Percentiles rank a stretch among this genome's conserved stretches.
Evolutionary conservation across 1,284 basidiomycete genomes (phyloP).

Genomic region (Pseudozyma thailandica): DNA sequence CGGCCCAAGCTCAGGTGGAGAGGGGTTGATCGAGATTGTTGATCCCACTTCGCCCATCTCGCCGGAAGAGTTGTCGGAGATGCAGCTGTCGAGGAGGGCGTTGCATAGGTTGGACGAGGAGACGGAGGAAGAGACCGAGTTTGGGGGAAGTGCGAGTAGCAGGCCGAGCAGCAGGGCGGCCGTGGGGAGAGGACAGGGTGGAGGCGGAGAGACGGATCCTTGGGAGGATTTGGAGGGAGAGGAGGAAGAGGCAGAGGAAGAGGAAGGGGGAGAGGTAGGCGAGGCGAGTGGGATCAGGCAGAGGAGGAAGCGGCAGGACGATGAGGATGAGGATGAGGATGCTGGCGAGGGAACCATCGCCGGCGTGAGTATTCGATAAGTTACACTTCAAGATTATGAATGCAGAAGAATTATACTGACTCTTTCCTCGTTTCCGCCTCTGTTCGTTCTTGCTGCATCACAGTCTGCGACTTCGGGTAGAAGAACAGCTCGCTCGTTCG

Average conservation of each 20-base stretch:
- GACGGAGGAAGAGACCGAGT: conserved; percentile 63
- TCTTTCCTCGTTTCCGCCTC: too few relatives aligned
- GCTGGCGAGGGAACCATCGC: conserved; percentile 28
- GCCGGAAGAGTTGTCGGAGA: conserved; percentile 31
- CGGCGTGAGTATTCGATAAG: conserved; percentile 29
- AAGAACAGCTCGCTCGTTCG: conserved; percentile 35
- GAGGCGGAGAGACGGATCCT: conserved; percentile 27
- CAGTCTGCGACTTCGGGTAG: conserved; percentile 35
- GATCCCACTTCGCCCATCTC: conserved; percentile 38
- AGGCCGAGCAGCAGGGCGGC: conserved; percentile 2
- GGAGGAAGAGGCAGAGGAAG: conserved; percentile 2
- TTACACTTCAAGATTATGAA: not conserved
- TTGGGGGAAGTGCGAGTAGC: conserved; percentile 19
- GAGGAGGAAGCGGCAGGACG: not conserved
- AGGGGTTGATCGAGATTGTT: conserved; percentile 24
- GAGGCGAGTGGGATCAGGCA: not conserved
- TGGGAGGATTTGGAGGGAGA: conserved; percentile 44
- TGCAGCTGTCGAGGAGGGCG: conserved; percentile 48
- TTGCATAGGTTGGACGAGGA: conserved; percentile 61
- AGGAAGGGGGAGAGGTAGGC: not conserved
- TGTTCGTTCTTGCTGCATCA: not conserved
- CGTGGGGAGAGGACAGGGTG: not conserved
- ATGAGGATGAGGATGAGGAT: conserved; percentile 15
- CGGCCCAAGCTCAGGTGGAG: conserved; percentile 14
- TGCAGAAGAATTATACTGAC: not conserved